Evolutionary conservation across 345 rosid genomes (phyloP).

Genomic region (Euphorbia peplus): DNA sequence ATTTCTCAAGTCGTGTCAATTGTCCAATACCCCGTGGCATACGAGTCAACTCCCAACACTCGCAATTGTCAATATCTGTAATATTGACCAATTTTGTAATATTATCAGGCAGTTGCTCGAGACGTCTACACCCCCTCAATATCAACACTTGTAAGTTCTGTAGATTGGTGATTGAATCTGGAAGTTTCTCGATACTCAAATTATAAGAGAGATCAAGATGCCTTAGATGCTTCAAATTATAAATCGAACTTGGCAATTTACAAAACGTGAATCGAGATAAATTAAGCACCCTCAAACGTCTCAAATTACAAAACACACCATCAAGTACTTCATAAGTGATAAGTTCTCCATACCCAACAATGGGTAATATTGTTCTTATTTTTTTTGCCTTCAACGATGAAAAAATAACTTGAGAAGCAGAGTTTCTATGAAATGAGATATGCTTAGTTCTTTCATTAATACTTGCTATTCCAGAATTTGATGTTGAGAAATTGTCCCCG

Average conservation of each 20-base stretch:
- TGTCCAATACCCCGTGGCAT: no score
- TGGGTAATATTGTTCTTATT: no score
- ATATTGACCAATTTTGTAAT: no score
- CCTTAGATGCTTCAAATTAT: slow-evolving; percentile 18
- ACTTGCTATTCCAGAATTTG: neutral
- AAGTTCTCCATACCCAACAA: no score
- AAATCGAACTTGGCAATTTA: neutral
- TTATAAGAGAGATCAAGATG: slow-evolving; percentile 23
- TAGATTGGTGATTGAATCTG: no score
- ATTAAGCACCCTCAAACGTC: neutral
- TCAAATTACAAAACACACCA: neutral
- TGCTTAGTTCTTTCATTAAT: no score
- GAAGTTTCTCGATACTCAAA: slow-evolving; percentile 2
- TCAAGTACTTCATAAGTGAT: neutral
- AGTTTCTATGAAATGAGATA: neutral
- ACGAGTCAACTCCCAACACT: no score
- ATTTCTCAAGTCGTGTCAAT: no score
- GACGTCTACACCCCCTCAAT: no score
- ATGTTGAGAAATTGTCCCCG: neutral
- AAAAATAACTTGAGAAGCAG: no score
- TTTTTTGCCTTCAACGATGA: neutral
- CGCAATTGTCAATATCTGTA: no score
- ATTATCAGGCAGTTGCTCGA: no score
- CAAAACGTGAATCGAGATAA: neutral
- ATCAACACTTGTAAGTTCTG: slow-evolving; percentile 18